Percentiles rank a stretch among this genome's conserved stretches.
phyloP scores from a whole-genome alignment of 73 alveolate species.

The Paramecium bursaria region DNA sequence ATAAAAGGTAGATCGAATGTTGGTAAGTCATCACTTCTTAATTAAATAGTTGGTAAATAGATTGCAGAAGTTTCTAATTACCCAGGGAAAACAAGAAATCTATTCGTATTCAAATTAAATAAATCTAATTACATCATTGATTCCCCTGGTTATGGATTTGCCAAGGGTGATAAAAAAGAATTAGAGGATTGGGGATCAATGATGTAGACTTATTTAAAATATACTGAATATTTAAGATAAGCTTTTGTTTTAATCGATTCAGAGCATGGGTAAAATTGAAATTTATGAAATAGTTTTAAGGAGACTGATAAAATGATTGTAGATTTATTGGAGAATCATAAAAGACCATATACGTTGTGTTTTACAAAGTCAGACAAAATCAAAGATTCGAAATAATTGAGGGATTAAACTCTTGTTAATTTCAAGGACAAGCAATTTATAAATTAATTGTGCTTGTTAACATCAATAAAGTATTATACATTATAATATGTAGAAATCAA shows the following conservation, averaged over 20 bases:
- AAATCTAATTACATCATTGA: conserved; percentile 69
- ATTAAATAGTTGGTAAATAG: conserved; percentile 68
- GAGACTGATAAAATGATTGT: conserved; percentile 67
- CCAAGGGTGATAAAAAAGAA: conserved; percentile 73
- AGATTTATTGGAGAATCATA: conserved; percentile 35
- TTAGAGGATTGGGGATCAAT: conserved; percentile 69
- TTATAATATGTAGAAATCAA: too few species aligned
- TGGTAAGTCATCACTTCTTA: conserved; percentile 77
- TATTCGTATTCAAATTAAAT: conserved; percentile 63
- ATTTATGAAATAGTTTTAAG: conserved; percentile 13
- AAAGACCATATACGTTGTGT: conserved; percentile 62
- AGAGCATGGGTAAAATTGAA: conserved; percentile 30
- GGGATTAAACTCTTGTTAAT: too few species aligned
- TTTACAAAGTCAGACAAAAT: conserved; percentile 72
- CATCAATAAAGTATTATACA: too few species aligned
- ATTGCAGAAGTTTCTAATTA: conserved; percentile 74
- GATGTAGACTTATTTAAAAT: conserved; percentile 71
- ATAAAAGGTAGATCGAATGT: conserved; percentile 80
- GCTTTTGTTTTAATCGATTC: conserved; percentile 68
- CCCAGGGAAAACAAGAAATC: conserved; percentile 80
- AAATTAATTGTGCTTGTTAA: too few species aligned
- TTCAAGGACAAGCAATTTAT: too few species aligned
- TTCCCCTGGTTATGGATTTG: conserved; percentile 86
- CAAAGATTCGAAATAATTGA: background rate
- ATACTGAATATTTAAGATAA: background rate